Base-by-base conservation (phyloP, 73 alveolate genomes). In the Paramecium caudatum region DNA sequence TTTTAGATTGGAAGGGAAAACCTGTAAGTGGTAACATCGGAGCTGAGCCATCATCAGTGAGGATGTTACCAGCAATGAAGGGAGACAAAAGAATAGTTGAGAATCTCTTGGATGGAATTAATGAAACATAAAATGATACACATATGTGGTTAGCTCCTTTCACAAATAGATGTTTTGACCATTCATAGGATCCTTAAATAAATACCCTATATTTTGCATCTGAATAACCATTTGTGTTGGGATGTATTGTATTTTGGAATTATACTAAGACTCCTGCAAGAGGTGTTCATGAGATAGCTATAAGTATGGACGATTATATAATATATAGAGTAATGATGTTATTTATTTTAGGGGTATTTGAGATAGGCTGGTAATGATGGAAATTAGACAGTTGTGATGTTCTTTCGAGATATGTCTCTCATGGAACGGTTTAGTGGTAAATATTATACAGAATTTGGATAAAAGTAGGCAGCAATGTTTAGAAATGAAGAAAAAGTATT, bases 61-160 rank as follows among this genome's bases (percentile, higher is more conserved):
- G 88, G 25, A 55, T 63, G 8, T 90, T 83, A 34, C 93, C 92
- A 45, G 94, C 93, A 0, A 94, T 92, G 95, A 83, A 82, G 27
- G 88, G 90, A 3, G 99, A 96, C 83, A 92, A 93, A 27, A 91
- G 99, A 39, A 88, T 95, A 0, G 91, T 95, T 0, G 98, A 94
- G 41, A 96, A 96, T 37, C 90, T 96, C 13, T 39, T 96, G 8
- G 94, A 96, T 90, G 98, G 99, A 16, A 63, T 61, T 1, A 95
- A 95, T 62, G 68, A 85, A n/a, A 93, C 98, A 0, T 39, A 37
- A 9, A 95, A 95, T 70, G 99, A 96, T 30, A 50, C 82, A 43
- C 94, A 95, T 55, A 95, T 95, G 97, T 96, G 99, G 98, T 94
- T 96, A 19, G 95, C 99, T 5, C 98, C 98, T 5, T 96, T 95